Conservation (phyloP, 129 eudicot species). For the Saposhnikovia divaricata region DNA sequence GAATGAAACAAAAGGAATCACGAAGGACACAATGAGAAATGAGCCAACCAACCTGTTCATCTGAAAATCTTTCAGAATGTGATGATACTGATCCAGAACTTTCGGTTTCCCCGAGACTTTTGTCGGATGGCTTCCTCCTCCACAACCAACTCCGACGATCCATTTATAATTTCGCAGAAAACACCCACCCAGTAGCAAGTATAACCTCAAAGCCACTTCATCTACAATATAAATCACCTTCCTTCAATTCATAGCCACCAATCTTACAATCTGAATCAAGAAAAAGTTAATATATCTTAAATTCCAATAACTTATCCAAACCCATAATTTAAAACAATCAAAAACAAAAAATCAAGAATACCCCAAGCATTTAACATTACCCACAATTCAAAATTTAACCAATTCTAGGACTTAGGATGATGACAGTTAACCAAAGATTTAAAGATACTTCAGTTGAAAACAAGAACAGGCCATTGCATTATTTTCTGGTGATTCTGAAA, state of each 20-base stretch:
- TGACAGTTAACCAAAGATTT: neutral
- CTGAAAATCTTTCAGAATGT: conserved; percentile 78
- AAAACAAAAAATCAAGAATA: neutral
- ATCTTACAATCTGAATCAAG: neutral
- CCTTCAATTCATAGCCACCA: neutral
- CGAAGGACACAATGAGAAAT: neutral
- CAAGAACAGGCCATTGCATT: neutral
- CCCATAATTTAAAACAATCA: neutral
- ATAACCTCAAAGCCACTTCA: neutral
- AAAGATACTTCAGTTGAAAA: neutral
- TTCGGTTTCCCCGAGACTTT: conserved; percentile 82
- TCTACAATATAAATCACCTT: neutral
- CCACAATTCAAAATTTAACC: neutral
- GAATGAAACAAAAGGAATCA: neutral
- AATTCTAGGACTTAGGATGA: neutral
- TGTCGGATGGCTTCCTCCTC: conserved; percentile 85
- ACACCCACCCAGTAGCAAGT: neutral
- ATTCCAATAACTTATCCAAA: neutral
- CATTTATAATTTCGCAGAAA: conserved; percentile 22
- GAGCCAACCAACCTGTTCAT: conserved; percentile 60
- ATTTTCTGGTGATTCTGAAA: neutral
- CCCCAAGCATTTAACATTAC: neutral
- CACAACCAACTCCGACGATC: conserved; percentile 94
- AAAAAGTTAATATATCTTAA: neutral
- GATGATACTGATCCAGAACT: conserved; percentile 86